Base-by-base conservation (phyloP, 179 eudicot genomes). In the Actinidia chinensis region DNA sequence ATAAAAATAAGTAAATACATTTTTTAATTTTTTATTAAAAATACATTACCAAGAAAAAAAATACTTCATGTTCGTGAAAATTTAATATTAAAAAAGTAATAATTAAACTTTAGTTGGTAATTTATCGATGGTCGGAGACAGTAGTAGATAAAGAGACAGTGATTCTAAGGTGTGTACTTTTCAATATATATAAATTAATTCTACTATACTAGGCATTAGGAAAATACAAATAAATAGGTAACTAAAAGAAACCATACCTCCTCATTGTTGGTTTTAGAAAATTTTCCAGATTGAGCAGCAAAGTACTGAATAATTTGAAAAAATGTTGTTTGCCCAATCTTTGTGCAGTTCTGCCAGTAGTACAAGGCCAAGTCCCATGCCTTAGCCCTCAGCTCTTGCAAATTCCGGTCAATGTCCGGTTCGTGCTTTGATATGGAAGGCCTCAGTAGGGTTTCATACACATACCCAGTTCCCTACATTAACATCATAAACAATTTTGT, bases 301-400 rank as follows among this genome's bases (percentile, higher is more conserved):
- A 93, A 22, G 79, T 78, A 90, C 8, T 91, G 84, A 74, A 91
- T n/a, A 28, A 90, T 74, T 79, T 93, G 86, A 79, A 91, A 84
- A 46, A 90, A 73, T 10, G 90, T 91, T 0, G 91, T 60, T 70
- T 88, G 90, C 0, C 98, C 97, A 54, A 90, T 42, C 1, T 90
- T 86, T 6, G 97, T 84, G 65, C 90, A 91, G 73, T 91, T 93
- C 12, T 93, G 89, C 91, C 91, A 93, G 74, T 95, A 90, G 79
- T 90, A 89, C 52, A 95, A 81, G 25, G 89, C 89, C 82, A 93
- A 74, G 73, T 95, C 94, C 98, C 97, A 93, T 8, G 88, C 90
- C 78, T 91, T 88, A 5, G 83, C 83, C 73, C 93, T 86, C 68
- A 93, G 52, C 67, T 89, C 97, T 44, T 83, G 77, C 33, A 95